Percentiles rank a stretch among this genome's conserved stretches.
Conservation (phyloP, 2,329 filamentous ascomycete genomes). For the Curvularia eragrostidis region DNA sequence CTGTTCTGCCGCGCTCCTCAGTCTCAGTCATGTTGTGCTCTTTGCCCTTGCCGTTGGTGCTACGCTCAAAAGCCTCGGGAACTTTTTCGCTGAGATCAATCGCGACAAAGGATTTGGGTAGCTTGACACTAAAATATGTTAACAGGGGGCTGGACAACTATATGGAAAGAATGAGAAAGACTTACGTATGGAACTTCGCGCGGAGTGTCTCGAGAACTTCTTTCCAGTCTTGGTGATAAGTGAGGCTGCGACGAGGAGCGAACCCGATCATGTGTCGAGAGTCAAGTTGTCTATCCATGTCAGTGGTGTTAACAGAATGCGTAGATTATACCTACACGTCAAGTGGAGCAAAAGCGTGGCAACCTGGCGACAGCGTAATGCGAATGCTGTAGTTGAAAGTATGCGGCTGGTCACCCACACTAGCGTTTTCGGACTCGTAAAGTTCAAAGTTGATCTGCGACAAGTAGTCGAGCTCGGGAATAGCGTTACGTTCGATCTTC, state of each 20-base stretch:
- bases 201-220: slow-evolving; percentile 94
- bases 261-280: slow-evolving; percentile 96
- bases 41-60: slow-evolving; percentile 24
- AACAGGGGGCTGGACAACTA: slow-evolving; percentile 1
- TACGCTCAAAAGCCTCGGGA: slow-evolving; percentile 52
- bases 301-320: slow-evolving; percentile 6
- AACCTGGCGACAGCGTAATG: slow-evolving; percentile 93
- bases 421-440: slow-evolving; percentile 87
- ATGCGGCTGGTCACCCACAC: slow-evolving; percentile 64
- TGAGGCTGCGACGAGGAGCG: slow-evolving; percentile 87
- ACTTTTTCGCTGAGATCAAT: slow-evolving; percentile 59
- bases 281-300: slow-evolving; percentile 71
- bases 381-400: slow-evolving; percentile 94
- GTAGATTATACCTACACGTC: slow-evolving; percentile 67
- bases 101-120: slow-evolving; percentile 60
- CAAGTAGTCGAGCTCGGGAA: slow-evolving; percentile 96
- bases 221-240: slow-evolving; percentile 93
- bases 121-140: slow-evolving; percentile 50
- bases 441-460: slow-evolving; percentile 98
- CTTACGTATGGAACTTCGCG: slow-evolving; percentile 93
- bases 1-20: slow-evolving; percentile 27
- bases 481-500: slow-evolving; percentile 93
- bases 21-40: slow-evolving; percentile 28
- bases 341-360: slow-evolving; percentile 93
- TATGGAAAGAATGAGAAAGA: slow-evolving; percentile 21